Evolutionary conservation across 2,329 filamentous ascomycete species (phyloP).

Genomic region (Simplicillium sp.): DNA sequence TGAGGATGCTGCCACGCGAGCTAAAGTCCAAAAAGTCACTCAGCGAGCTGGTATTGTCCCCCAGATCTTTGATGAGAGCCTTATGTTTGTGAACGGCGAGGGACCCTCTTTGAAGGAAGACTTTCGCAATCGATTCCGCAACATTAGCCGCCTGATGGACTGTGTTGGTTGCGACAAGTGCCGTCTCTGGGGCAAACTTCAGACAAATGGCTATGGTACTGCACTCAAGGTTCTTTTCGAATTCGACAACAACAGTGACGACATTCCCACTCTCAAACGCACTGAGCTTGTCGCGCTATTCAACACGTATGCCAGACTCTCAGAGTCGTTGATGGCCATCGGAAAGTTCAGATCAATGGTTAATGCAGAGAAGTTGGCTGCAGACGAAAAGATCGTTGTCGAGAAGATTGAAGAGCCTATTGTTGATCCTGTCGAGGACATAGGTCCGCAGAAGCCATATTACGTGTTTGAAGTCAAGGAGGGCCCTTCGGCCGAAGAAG

Average conservation of each 20-base stretch:
- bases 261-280: slow-evolving; percentile 63
- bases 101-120: slow-evolving; percentile 83
- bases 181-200: slow-evolving; percentile 93
- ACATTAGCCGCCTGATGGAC: slow-evolving; percentile 95
- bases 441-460: slow-evolving; percentile 3
- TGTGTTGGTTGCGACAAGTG: slow-evolving; percentile 99
- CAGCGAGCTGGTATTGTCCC: slow-evolving; percentile 58
- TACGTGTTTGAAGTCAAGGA: slow-evolving; percentile 2
- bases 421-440: slow-evolving; percentile 6
- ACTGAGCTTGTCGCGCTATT: slow-evolving; percentile 91
- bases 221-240: slow-evolving; percentile 95
- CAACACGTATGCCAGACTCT: slow-evolving; percentile 86
- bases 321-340: slow-evolving; percentile 68
- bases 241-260: slow-evolving; percentile 61
- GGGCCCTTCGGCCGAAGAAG: slow-evolving; percentile 6
- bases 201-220: slow-evolving; percentile 89
- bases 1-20: slow-evolving; percentile 71
- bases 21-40: slow-evolving; percentile 71
- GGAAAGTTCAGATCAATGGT: slow-evolving; percentile 58
- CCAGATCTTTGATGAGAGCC: slow-evolving; percentile 84
- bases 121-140: slow-evolving; percentile 94
- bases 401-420: slow-evolving; percentile 8
- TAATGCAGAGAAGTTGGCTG: slow-evolving; percentile 18
- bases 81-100: slow-evolving; percentile 83
- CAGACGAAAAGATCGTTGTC: slow-evolving; percentile 12